phyloP scores from a whole-genome alignment of 352 stramenopile species.

The Pythium periplocum region DNA sequence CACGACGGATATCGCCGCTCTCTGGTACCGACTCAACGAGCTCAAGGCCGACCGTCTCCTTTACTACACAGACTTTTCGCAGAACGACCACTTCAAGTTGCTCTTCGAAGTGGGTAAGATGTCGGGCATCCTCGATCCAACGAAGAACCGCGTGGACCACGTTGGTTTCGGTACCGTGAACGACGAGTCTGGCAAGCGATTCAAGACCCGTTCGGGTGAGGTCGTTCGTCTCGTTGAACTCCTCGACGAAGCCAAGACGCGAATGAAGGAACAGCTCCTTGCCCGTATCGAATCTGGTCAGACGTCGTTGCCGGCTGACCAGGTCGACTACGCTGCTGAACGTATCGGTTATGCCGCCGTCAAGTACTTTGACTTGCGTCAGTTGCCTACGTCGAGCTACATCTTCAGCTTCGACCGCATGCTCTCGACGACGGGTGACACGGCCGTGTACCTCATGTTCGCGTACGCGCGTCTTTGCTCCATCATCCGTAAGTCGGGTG shows the following conservation, averaged over 20 bases:
- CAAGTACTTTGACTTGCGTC: constrained; percentile 99
- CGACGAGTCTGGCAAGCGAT: constrained; percentile 88
- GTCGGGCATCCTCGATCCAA: constrained; percentile 69
- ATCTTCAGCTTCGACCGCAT: constrained; percentile 99
- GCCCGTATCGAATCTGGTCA: constrained; percentile 91
- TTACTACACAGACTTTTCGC: constrained; percentile 87
- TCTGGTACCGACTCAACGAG: constrained; percentile 84
- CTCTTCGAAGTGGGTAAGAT: constrained; percentile 79
- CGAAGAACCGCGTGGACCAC: constrained; percentile 81
- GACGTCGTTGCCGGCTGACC: constrained; percentile 80
- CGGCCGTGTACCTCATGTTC: constrained; percentile 99
- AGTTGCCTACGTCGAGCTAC: constrained; percentile 98
- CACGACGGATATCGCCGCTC: constrained; percentile 81
- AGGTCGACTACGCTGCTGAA: constrained; percentile 92
- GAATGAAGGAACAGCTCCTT: constrained; percentile 92
- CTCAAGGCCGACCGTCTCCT: constrained; percentile 78
- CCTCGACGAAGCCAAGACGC: constrained; percentile 94
- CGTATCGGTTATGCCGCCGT: constrained; percentile 98
- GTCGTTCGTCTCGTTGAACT: constrained; percentile 99
- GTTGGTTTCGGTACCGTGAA: constrained; percentile 86
- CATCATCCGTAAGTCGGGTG: constrained; percentile 94
- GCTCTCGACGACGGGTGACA: constrained; percentile 99
- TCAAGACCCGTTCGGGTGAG: constrained; percentile 98
- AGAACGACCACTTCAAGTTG: constrained; percentile 85
- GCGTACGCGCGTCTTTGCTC: constrained; percentile 96